Conservation (phyloP, 2,329 filamentous ascomycete species). For the Neoscytalidium dimidiatum region DNA sequence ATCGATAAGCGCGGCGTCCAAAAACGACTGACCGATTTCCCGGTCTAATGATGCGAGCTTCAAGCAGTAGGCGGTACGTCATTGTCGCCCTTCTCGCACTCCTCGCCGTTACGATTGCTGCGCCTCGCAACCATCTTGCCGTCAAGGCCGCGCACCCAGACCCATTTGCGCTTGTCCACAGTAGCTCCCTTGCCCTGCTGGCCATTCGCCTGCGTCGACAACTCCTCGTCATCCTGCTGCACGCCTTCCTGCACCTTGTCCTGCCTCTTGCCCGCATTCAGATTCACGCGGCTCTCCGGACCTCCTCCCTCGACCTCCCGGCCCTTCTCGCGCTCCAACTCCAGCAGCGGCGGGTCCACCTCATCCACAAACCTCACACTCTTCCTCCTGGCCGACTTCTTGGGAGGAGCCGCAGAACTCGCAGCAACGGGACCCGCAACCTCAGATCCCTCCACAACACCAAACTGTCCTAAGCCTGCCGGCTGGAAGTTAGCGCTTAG, state of each 20-base stretch:
- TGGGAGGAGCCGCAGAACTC: too few relatives aligned
- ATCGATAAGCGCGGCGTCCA: too few relatives aligned
- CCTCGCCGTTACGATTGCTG: not conserved
- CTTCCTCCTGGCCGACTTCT: not conserved
- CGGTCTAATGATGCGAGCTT: too few relatives aligned
- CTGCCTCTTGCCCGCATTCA: not conserved
- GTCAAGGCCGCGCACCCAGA: not conserved
- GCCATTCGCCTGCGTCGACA: too few relatives aligned
- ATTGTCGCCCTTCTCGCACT: not conserved
- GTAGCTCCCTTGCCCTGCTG: not conserved
- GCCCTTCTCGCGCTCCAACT: not conserved
- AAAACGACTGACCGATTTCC: too few relatives aligned
- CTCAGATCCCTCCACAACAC: too few relatives aligned
- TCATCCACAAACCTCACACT: not conserved
- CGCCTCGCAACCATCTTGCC: not conserved
- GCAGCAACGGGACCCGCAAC: too few relatives aligned
- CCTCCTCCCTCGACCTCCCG: not conserved
- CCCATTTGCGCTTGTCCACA: not conserved
- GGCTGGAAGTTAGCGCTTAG: too few relatives aligned
- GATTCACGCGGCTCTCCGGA: too few relatives aligned
- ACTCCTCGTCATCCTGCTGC: not conserved
- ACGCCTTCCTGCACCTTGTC: not conserved
- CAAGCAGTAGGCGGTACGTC: too few relatives aligned
- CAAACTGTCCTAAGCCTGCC: too few relatives aligned
- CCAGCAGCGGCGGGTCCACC: not conserved